phyloP scores from a whole-genome alignment of 2,329 filamentous ascomycete species.

The Diaporthe longicolla region DNA sequence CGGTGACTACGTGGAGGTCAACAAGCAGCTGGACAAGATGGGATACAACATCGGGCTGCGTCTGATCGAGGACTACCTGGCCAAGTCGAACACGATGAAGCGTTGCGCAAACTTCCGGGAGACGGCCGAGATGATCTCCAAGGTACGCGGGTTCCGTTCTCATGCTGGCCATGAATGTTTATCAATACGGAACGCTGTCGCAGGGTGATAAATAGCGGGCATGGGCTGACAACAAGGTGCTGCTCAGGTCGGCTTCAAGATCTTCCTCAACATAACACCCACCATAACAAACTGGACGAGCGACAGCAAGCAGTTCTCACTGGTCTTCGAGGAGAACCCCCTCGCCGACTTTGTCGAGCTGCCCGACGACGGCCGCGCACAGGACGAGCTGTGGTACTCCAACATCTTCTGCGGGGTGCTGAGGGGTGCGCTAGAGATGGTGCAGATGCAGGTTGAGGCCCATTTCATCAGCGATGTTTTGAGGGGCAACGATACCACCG shows the following conservation, averaged over 20 bases:
- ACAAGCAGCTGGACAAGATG: conserved; percentile 99
- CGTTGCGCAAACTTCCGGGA: conserved; percentile 94
- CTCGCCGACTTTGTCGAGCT: conserved; percentile 97
- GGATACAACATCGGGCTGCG: conserved; percentile 98
- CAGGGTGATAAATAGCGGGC: not conserved
- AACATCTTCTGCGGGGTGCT: conserved; percentile 97
- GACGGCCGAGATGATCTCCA: conserved; percentile 96
- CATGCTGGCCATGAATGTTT: too few species aligned
- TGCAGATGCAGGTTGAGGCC: conserved; percentile 98
- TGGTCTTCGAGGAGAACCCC: conserved; percentile 97
- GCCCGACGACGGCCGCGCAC: conserved; percentile 93
- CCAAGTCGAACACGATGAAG: conserved; percentile 91
- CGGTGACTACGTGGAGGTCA: conserved; percentile 93
- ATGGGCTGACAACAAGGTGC: not conserved
- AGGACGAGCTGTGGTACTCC: conserved; percentile 98
- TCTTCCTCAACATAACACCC: conserved; percentile 97
- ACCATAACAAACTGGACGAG: conserved; percentile 95
- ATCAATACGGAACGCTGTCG: not conserved
- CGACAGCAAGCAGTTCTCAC: conserved; percentile 95
- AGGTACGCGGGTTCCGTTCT: conserved; percentile 66
- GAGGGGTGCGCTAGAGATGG: conserved; percentile 94
- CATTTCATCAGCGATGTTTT: conserved; percentile 96
- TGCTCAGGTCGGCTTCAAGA: conserved; percentile 93
- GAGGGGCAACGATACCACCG: conserved; percentile 93
- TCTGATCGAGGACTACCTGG: conserved; percentile 96